Evolutionary conservation across 257 asterid species (phyloP).

Genomic region (Phtheirospermum japonicum): DNA sequence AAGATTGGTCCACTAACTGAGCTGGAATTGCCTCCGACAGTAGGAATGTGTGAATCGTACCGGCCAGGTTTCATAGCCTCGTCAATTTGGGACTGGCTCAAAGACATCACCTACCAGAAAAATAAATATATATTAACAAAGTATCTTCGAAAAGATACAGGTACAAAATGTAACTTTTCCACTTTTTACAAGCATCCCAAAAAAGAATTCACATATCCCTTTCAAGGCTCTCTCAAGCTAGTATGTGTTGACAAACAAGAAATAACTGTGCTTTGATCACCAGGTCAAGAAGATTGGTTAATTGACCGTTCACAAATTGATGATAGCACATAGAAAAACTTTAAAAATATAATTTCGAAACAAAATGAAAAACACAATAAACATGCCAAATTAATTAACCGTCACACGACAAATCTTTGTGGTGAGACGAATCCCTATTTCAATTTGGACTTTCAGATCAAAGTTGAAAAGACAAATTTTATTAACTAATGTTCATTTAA

Average conservation of each 20-base stretch:
- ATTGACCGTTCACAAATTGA: too few relatives aligned
- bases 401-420: neutral
- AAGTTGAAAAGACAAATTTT: slow-evolving; percentile 5
- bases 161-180: neutral
- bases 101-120: slow-evolving; percentile 70
- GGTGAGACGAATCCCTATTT: neutral
- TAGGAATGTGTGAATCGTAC: slow-evolving; percentile 55
- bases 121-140: slow-evolving; percentile 21
- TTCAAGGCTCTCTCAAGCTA: neutral
- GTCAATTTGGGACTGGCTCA: slow-evolving; percentile 87
- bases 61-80: slow-evolving; percentile 84
- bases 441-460: slow-evolving; percentile 13
- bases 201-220: too few relatives aligned
- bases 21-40: slow-evolving; percentile 65
- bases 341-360: too few relatives aligned
- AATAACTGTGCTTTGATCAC: slow-evolving; percentile 11
- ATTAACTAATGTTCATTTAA: neutral
- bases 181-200: too few relatives aligned
- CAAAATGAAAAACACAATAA: neutral
- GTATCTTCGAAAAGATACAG: neutral
- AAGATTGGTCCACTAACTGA: slow-evolving; percentile 50
- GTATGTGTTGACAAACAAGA: neutral
- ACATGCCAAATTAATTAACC: neutral
- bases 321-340: too few relatives aligned
- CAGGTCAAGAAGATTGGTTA: neutral